phyloP scores from a whole-genome alignment of 2,329 filamentous ascomycete species.

The Penicillium psychrosexuale region DNA sequence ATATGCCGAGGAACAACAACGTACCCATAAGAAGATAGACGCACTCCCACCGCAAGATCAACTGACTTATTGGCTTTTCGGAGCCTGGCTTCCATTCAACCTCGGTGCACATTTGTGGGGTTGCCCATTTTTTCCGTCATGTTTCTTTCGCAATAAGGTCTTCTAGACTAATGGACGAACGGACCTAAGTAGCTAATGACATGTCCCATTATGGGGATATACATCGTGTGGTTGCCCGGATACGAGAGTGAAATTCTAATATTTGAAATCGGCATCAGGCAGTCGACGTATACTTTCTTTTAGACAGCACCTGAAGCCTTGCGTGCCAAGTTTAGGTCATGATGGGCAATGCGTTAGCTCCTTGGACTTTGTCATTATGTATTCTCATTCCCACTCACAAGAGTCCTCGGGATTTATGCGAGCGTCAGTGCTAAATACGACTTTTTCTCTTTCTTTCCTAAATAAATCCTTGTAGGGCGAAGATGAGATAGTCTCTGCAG shows the following conservation, averaged over 20 bases:
- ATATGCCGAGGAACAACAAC: constrained; percentile 17
- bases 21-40: neutral
- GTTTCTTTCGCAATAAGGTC: neutral
- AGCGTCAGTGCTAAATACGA: neutral
- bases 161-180: neutral
- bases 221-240: constrained; percentile 8
- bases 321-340: neutral
- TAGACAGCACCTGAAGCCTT: neutral
- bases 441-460: neutral
- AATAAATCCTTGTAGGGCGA: neutral
- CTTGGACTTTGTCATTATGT: neutral
- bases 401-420: neutral
- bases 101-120: constrained; percentile 1
- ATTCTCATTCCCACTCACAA: neutral
- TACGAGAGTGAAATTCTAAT: neutral
- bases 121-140: neutral
- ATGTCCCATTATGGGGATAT: neutral
- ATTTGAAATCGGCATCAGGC: neutral
- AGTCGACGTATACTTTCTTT: neutral
- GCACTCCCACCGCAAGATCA: neutral
- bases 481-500: neutral
- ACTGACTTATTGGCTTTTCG: neutral
- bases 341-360: constrained; percentile 4
- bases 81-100: neutral
- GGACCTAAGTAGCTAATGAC: neutral